Base-by-base conservation (phyloP, 2,329 filamentous ascomycete species). In the Beauveria varroae region DNA sequence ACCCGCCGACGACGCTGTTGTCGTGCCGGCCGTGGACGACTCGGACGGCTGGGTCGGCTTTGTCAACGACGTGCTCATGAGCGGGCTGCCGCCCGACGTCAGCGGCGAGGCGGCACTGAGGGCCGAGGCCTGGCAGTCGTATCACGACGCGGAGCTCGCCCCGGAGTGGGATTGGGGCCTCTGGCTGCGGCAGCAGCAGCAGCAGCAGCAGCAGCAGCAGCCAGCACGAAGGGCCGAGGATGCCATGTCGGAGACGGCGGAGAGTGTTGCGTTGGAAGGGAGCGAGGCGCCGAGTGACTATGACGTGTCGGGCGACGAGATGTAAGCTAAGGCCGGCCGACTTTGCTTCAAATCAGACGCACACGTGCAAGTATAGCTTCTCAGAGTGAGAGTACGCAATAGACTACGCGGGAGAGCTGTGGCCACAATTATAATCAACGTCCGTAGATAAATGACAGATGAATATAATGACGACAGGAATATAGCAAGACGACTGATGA, bases 31-130 rank as follows among this genome's bases (percentile, higher is more conserved):
- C 2, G 47, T 63, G 1, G 20, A 67, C 30, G 68, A 73, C 58
- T 26, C 40, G 0, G 24, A 53, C 2, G 67, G 57, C 51, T 74
- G 72, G 73, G 37, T 26, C 8, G 60, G 63, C 50, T 74, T 72
- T 44, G 64, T 69, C 62, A 66, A 68, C 40, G 53, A 65, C 12
- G 64, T 67, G 1, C 57, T 73, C 12, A 47, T 67, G 30, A 67
- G 69, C 51, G 58, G 50, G 7, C 63, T 70, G 40, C 52, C 63
- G 0, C 60, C 65, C 1, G 65, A 69, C 1, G 20, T 70, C 8
- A 49, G 57, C 26, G 67, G 67, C 12, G 68, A 74, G 28, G 65
- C 70, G 49, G 56, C 52, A 4, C 57, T 71, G 16, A 57, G 66
- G 6, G 68, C 69, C 8, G 65, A 70, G 55, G 66, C 66, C 8